Conservation (phyloP, 2,329 filamentous ascomycete species). For the Fusarium metavorans region DNA sequence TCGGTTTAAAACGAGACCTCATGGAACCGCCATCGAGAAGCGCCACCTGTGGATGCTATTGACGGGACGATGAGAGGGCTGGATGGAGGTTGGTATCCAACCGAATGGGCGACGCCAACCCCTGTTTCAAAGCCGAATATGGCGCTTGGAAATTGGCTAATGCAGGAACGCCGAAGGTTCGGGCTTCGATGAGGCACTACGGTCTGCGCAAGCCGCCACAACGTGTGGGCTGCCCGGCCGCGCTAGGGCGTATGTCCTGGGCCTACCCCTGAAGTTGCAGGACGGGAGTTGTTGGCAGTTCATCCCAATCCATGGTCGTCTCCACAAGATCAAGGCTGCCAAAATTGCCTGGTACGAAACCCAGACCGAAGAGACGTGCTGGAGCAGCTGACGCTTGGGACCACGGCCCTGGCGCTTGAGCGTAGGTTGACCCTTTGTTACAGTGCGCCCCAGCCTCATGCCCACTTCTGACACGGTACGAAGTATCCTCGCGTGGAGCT, state of each 20-base stretch:
- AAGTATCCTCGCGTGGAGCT: slow-evolving; percentile 28
- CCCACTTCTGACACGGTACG: slow-evolving; percentile 18
- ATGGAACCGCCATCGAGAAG: slow-evolving; percentile 7
- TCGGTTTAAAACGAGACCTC: slow-evolving; percentile 10
- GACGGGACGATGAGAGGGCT: slow-evolving; percentile 20
- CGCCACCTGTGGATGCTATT: slow-evolving; percentile 26
- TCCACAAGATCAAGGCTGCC: slow-evolving; percentile 34
- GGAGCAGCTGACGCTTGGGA: slow-evolving; percentile 14
- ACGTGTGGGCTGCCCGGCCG: slow-evolving; percentile 31
- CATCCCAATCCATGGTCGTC: slow-evolving; percentile 38
- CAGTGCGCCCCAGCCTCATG: slow-evolving; percentile 22
- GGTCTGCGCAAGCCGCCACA: slow-evolving; percentile 39
- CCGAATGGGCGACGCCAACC: slow-evolving; percentile 35
- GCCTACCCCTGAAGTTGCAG: slow-evolving; percentile 41
- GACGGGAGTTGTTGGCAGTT: slow-evolving; percentile 43
- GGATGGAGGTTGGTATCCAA: slow-evolving; percentile 30
- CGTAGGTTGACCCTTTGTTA: slow-evolving; percentile 6
- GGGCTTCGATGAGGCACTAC: slow-evolving; percentile 41
- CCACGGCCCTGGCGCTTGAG: slow-evolving; percentile 8
- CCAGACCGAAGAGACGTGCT: slow-evolving; percentile 24
- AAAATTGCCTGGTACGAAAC: slow-evolving; percentile 36
- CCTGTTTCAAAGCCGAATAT: slow-evolving; percentile 45
- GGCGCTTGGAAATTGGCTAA: slow-evolving; percentile 44
- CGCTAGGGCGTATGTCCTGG: slow-evolving; percentile 35
- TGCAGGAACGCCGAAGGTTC: slow-evolving; percentile 46